phyloP scores from a whole-genome alignment of 805 yeast species.

The Hanseniaspora nectarophila region DNA sequence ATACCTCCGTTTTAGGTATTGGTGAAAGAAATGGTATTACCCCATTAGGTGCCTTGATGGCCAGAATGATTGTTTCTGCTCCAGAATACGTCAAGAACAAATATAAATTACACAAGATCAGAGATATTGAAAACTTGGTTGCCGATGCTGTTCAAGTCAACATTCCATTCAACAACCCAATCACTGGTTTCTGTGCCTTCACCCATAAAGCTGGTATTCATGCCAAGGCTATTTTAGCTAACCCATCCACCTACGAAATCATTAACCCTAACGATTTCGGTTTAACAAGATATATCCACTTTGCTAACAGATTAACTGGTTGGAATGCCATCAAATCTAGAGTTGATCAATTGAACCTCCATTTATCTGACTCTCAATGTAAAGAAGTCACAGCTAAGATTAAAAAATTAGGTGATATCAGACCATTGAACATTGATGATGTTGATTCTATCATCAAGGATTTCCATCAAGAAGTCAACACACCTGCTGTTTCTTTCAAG shows the following conservation, averaged over 20 bases:
- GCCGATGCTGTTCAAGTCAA: constrained; percentile 96
- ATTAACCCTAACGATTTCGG: constrained; percentile 92
- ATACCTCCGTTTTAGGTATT: constrained; percentile 90
- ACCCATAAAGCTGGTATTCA: constrained; percentile 99
- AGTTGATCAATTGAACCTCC: constrained; percentile 89
- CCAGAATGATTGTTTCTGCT: constrained; percentile 97
- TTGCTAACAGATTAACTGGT: constrained; percentile 95
- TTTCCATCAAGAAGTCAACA: constrained; percentile 64
- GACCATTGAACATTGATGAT: constrained; percentile 90
- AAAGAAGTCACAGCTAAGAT: constrained; percentile 91
- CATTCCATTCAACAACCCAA: constrained; percentile 95
- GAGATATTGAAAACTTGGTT: constrained; percentile 90
- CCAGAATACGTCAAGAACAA: constrained; percentile 89
- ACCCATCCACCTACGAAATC: constrained; percentile 97
- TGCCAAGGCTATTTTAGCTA: constrained; percentile 96
- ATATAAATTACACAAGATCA: constrained; percentile 87
- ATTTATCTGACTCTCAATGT: constrained; percentile 80
- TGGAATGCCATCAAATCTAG: constrained; percentile 98
- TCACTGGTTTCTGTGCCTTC: constrained; percentile 98
- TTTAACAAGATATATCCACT: constrained; percentile 88
- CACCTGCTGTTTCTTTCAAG: constrained; percentile 36
- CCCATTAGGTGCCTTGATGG: constrained; percentile 96
- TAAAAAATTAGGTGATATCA: constrained; percentile 86
- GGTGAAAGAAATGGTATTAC: constrained; percentile 99
- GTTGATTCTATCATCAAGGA: constrained; percentile 94